A percentile compares a stretch with the other conserved stretches of the same genome.
Evolutionary conservation across 306 rosid species (phyloP).

Genomic region (Dalbergia cultrata): DNA sequence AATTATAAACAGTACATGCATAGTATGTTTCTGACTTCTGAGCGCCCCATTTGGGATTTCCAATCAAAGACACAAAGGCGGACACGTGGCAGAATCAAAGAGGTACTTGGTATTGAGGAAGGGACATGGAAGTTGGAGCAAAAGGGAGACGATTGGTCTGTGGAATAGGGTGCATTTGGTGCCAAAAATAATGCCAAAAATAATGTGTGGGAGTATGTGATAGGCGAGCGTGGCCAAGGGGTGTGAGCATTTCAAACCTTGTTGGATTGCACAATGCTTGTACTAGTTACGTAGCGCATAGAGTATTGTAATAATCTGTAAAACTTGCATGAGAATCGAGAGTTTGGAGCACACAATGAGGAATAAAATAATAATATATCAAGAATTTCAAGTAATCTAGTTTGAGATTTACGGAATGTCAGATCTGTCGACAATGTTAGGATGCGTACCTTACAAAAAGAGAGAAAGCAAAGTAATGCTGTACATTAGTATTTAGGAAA

Average conservation of each 20-base stretch:
- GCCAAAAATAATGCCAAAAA: constrained; percentile 58
- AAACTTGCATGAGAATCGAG: constrained; percentile 66
- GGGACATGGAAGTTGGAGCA: constrained; percentile 65
- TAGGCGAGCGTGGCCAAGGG: constrained; percentile 64
- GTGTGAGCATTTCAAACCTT: constrained; percentile 65
- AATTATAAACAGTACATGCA: background rate
- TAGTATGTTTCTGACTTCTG: constrained; percentile 14
- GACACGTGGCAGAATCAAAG: constrained; percentile 55
- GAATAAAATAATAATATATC: background rate
- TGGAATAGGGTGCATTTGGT: constrained; percentile 76
- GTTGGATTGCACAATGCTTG: constrained; percentile 50
- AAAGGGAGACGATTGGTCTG: constrained; percentile 82
- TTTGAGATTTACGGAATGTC: constrained; percentile 86
- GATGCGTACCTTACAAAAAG: constrained; percentile 51
- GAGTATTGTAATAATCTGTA: constrained; percentile 17
- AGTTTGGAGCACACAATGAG: constrained; percentile 49
- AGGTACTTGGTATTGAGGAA: constrained; percentile 53
- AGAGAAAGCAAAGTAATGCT: constrained; percentile 1
- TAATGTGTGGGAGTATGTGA: constrained; percentile 72
- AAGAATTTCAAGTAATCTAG: constrained; percentile 34
- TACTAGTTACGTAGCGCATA: constrained; percentile 55
- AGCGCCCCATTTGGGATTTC: background rate
- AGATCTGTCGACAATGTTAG: constrained; percentile 60
- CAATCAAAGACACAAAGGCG: constrained; percentile 10
- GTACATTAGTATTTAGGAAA: background rate